phyloP scores from a whole-genome alignment of 768 basidiomycete genomes.

The Holtermannia corniformis region DNA sequence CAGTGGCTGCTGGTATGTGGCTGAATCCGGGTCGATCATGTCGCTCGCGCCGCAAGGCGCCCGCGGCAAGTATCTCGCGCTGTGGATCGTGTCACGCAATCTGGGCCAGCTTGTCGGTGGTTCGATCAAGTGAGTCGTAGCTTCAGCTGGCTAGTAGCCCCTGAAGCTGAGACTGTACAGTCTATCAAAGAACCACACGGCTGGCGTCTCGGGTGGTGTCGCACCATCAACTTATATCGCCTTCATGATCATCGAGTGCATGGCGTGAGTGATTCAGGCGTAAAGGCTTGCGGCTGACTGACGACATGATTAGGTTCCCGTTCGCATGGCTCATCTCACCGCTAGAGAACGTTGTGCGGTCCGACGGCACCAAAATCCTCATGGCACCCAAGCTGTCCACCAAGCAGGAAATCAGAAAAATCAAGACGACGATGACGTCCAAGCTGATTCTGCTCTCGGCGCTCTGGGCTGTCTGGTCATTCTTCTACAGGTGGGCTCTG shows the following conservation, averaged over 20 bases:
- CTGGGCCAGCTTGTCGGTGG: slow-evolving; percentile 1
- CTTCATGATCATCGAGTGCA: slow-evolving; percentile 10
- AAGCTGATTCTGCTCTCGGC: slow-evolving; percentile 9
- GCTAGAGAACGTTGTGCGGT: no score
- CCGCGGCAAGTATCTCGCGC: slow-evolving; percentile 16
- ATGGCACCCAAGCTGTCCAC: no score
- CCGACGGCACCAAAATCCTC: no score
- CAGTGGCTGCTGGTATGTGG: slow-evolving; percentile 4
- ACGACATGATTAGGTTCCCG: no score
- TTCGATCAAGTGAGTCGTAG: no score
- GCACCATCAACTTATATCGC: slow-evolving; percentile 9
- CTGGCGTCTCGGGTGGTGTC: slow-evolving; percentile 5
- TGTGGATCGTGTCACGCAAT: slow-evolving; percentile 18
- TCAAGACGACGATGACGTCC: slow-evolving; percentile 6
- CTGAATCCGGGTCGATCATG: slow-evolving; percentile 19
- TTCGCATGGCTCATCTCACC: slow-evolving; percentile 10
- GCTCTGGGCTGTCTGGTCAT: slow-evolving; percentile 9
- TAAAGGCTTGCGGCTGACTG: no score
- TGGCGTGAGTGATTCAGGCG: no score
- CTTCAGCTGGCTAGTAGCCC: no score
- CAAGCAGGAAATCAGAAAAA: no score
- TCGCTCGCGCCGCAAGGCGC: slow-evolving; percentile 11
- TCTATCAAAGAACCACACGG: slow-evolving; percentile 8
- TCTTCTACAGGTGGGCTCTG: no score
- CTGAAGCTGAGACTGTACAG: no score